A percentile compares a stretch with the other conserved stretches of the same genome.
These are phyloP conservation scores for Cardiospermum halicacabum DNA, from an alignment of 345 rosid species.

Conservation along the genomic window DNA sequence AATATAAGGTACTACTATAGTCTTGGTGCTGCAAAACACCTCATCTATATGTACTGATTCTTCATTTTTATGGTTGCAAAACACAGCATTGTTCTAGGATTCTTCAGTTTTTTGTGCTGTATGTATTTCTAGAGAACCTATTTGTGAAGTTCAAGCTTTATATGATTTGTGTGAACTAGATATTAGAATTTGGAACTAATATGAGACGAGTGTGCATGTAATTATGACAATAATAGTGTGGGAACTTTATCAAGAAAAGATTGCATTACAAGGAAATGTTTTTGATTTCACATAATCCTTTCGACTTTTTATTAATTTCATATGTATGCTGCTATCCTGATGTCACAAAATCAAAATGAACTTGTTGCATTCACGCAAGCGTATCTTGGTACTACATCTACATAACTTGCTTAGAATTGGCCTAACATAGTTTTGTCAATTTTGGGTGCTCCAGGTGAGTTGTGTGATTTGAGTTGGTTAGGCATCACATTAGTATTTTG, in stretches of 20 bases:
- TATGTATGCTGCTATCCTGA: not conserved
- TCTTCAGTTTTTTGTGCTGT: not conserved
- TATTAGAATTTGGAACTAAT: slow-evolving; percentile 5
- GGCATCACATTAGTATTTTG: not conserved
- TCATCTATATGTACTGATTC: too few species aligned
- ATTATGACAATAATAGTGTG: not conserved
- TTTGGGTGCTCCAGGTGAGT: not conserved
- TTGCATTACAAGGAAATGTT: not conserved
- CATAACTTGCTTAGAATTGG: not conserved
- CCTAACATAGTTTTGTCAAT: not conserved
- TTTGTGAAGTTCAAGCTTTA: not conserved
- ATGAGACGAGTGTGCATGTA: too few species aligned
- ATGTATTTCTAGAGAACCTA: not conserved
- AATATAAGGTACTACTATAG: too few species aligned
- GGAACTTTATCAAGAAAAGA: not conserved
- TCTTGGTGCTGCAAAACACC: too few species aligned
- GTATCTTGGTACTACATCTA: not conserved
- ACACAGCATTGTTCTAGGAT: not conserved
- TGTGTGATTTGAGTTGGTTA: not conserved
- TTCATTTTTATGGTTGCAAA: not conserved
- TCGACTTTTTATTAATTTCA: too few species aligned
- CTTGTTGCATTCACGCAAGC: not conserved
- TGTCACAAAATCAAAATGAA: not conserved
- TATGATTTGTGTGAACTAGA: not conserved
- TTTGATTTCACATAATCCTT: not conserved